Conservation (phyloP, 1,139 yeast species). For the Candida frijolesensis region DNA sequence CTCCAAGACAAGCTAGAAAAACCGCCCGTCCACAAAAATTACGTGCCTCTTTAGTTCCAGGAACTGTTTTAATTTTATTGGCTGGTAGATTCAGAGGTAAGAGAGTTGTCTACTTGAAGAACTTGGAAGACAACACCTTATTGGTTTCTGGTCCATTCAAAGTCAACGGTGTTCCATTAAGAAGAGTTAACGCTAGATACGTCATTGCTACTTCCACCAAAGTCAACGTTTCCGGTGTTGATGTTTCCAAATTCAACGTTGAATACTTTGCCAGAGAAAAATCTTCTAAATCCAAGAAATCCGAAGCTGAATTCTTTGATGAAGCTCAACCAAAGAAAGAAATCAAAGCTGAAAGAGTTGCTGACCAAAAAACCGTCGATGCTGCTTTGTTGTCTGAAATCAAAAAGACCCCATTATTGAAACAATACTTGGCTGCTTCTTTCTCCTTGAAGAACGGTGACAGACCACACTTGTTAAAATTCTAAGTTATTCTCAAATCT, state of each 20-base stretch:
- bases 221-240: slow-evolving; percentile 78
- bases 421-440: slow-evolving; percentile 95
- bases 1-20: slow-evolving; percentile 87
- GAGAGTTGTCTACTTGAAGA: slow-evolving; percentile 98
- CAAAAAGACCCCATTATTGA: slow-evolving; percentile 97
- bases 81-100: slow-evolving; percentile 99
- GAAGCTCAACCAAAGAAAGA: slow-evolving; percentile 87
- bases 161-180: slow-evolving; percentile 99
- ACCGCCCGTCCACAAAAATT: slow-evolving; percentile 92
- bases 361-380: slow-evolving; percentile 97
- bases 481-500: slow-evolving; percentile 49
- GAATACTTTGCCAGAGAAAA: slow-evolving; percentile 98
- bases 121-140: slow-evolving; percentile 97
- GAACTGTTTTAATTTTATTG: slow-evolving; percentile 95
- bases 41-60: slow-evolving; percentile 97
- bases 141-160: slow-evolving; percentile 99
- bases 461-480: slow-evolving; percentile 98
- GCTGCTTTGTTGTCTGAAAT: slow-evolving; percentile 91
- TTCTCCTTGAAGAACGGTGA: slow-evolving; percentile 99
- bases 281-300: slow-evolving; percentile 73
- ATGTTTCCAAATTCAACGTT: slow-evolving; percentile 90
- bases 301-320: slow-evolving; percentile 95
- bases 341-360: slow-evolving; percentile 92
- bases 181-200: slow-evolving; percentile 99
- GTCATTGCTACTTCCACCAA: slow-evolving; percentile 98